Conservation (phyloP, 2,329 filamentous ascomycete genomes). For the Sporothrix mexicana region DNA sequence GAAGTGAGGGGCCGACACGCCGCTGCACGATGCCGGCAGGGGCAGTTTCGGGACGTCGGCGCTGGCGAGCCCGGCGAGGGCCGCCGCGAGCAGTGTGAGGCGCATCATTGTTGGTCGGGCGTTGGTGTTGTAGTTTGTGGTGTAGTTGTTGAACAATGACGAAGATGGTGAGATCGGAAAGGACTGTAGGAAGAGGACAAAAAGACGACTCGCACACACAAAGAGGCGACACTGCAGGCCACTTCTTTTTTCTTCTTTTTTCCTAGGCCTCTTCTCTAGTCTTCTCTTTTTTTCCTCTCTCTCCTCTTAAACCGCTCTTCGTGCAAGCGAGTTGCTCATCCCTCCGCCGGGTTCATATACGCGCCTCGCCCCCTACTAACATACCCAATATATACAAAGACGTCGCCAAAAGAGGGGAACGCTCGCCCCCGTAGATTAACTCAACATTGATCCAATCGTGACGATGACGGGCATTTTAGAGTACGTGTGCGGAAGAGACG, state of each 20-base stretch:
- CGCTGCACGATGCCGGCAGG: conserved; percentile 45
- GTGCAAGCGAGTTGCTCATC: conserved; percentile 5
- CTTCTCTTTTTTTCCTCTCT: neutral
- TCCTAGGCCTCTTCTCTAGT: neutral
- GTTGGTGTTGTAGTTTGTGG: too few species aligned
- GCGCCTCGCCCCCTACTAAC: neutral
- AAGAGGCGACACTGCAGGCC: neutral
- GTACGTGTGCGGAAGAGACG: conserved; percentile 16
- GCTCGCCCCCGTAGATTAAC: conserved; percentile 15
- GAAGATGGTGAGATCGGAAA: neutral
- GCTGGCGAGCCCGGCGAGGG: conserved; percentile 38
- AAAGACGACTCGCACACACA: neutral
- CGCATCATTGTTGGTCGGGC: conserved; percentile 24
- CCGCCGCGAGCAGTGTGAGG: conserved; percentile 19
- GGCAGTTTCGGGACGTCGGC: conserved; percentile 47
- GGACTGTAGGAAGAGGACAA: conserved; percentile 4
- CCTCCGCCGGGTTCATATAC: conserved; percentile 26
- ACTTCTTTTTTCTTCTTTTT: neutral
- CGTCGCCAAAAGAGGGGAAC: conserved; percentile 14
- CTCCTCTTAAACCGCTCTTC: neutral
- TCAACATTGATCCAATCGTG: neutral
- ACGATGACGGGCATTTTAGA: conserved; percentile 6
- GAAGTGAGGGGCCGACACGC: conserved; percentile 45
- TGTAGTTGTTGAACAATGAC: neutral
- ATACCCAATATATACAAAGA: neutral